A percentile compares a stretch with the other conserved stretches of the same genome.
Evolutionary conservation across 805 yeast species (phyloP).

Genomic region (Metschnikowia lochheadii): DNA sequence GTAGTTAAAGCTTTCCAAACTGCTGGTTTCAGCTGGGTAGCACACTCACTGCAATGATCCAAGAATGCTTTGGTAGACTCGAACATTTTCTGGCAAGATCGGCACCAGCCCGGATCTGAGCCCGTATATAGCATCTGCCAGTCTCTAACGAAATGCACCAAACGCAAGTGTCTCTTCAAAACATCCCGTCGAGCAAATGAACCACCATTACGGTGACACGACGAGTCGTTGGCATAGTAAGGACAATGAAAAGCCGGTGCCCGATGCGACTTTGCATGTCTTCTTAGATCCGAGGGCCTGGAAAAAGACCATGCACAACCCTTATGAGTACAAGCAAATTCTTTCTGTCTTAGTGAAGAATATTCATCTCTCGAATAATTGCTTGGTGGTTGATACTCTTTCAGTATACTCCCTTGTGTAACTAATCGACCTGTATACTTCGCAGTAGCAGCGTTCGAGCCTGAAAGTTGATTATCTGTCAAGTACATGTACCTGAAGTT

Average conservation of each 20-base stretch:
- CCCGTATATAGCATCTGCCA: conserved; percentile 26
- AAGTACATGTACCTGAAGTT: conserved; percentile 3
- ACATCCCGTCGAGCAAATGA: conserved; percentile 73
- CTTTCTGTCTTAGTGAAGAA: conserved; percentile 18
- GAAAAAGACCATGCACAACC: conserved; percentile 68
- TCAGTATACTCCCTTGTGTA: background rate
- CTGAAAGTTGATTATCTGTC: background rate
- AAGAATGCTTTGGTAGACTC: conserved; percentile 52
- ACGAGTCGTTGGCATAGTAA: conserved; percentile 61
- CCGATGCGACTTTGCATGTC: conserved; percentile 64
- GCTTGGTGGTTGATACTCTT: background rate
- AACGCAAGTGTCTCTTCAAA: conserved; percentile 62
- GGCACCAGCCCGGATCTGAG: conserved; percentile 62
- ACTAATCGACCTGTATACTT: background rate
- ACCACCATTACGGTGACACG: conserved; percentile 75
- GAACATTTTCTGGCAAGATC: conserved; percentile 58
- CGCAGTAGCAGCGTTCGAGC: background rate
- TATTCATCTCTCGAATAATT: background rate
- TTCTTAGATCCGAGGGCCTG: conserved; percentile 62
- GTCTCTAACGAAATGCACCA: conserved; percentile 63
- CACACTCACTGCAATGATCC: conserved; percentile 63
- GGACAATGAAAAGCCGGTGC: conserved; percentile 71
- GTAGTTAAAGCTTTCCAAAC: conserved; percentile 6
- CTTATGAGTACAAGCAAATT: conserved; percentile 37
- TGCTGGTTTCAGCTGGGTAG: conserved; percentile 23